Percentiles rank a stretch among this genome's conserved stretches.
Evolutionary conservation across 495 filamentous ascomycete genomes (phyloP).

Genomic region (Lineolata rhizophorae): DNA sequence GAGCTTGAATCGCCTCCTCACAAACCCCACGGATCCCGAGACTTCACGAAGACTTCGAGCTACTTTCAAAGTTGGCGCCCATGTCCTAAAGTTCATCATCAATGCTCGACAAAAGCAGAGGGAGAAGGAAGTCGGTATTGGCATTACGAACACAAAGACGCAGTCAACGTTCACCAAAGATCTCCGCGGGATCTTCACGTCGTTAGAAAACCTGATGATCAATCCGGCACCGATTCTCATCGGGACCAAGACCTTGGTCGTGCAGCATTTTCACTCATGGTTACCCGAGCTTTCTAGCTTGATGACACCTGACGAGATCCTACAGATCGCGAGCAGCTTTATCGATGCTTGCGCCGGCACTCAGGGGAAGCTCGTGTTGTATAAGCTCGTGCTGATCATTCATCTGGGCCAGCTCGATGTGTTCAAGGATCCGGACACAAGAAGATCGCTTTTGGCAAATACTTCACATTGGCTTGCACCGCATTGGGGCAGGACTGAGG

Average conservation of each 20-base stretch:
- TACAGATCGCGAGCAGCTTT: conserved; percentile 80
- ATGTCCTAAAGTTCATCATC: conserved; percentile 88
- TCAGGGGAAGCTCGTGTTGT: conserved; percentile 83
- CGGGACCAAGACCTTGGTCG: conserved; percentile 82
- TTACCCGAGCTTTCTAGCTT: conserved; percentile 65
- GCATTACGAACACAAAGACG: conserved; percentile 60
- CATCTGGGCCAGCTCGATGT: conserved; percentile 63
- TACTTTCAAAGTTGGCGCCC: conserved; percentile 83
- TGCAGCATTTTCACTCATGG: conserved; percentile 95
- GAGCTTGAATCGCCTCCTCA: conserved; percentile 64
- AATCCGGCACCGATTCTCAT: conserved; percentile 66
- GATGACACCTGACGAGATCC: conserved; percentile 61
- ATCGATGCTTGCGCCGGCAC: conserved; percentile 76
- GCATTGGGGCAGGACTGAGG: conserved; percentile 63
- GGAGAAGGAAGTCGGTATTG: conserved; percentile 71
- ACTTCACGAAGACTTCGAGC: conserved; percentile 67
- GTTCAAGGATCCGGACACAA: conserved; percentile 55
- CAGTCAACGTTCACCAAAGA: conserved; percentile 63
- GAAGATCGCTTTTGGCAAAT: conserved; percentile 49
- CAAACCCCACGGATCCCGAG: conserved; percentile 55
- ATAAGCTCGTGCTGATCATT: conserved; percentile 80
- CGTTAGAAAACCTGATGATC: conserved; percentile 71
- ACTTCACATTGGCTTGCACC: conserved; percentile 81
- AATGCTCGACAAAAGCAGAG: conserved; percentile 74
- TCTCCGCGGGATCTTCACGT: conserved; percentile 69